Percentiles rank a stretch among this genome's conserved stretches.
These are phyloP conservation scores for Pythium biforme DNA, from an alignment of 352 stramenopile species.

Conservation along the genomic window DNA sequence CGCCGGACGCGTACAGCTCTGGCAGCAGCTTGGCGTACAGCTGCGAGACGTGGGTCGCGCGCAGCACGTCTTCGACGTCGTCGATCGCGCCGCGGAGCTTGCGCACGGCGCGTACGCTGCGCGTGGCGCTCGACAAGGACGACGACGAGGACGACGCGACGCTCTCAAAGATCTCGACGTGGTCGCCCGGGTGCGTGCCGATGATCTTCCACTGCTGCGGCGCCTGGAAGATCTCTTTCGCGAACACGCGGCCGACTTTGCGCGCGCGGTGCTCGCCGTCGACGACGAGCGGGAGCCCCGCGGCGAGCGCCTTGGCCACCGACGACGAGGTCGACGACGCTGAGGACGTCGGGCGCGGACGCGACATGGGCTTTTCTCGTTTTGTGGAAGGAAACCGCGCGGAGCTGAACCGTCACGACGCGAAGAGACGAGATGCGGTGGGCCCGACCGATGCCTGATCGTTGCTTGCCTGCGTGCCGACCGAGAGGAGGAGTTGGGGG, in stretches of 20 bases:
- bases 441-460: not conserved
- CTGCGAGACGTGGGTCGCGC: constrained; percentile 33
- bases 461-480: not conserved
- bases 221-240: constrained; percentile 65
- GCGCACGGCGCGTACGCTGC: constrained; percentile 59
- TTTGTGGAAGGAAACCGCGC: not conserved
- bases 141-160: not conserved
- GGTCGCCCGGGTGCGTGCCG: constrained; percentile 42
- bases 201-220: constrained; percentile 72
- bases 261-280: constrained; percentile 58
- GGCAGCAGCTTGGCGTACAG: constrained; percentile 46
- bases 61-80: constrained; percentile 56
- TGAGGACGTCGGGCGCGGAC: not conserved
- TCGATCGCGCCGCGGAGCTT: constrained; percentile 43
- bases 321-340: not conserved
- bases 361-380: not conserved
- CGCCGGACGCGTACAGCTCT: constrained; percentile 41
- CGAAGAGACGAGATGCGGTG: too few species aligned
- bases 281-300: constrained; percentile 29
- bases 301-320: constrained; percentile 1
- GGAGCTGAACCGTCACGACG: too few species aligned
- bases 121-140: constrained; percentile 12
- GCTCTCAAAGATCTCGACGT: constrained; percentile 63
- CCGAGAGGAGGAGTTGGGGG: not conserved
- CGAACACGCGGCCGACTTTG: constrained; percentile 44